Evolutionary conservation across 768 basidiomycete species (phyloP).

Genomic region (Rhodosporidiobolus odoratus): DNA sequence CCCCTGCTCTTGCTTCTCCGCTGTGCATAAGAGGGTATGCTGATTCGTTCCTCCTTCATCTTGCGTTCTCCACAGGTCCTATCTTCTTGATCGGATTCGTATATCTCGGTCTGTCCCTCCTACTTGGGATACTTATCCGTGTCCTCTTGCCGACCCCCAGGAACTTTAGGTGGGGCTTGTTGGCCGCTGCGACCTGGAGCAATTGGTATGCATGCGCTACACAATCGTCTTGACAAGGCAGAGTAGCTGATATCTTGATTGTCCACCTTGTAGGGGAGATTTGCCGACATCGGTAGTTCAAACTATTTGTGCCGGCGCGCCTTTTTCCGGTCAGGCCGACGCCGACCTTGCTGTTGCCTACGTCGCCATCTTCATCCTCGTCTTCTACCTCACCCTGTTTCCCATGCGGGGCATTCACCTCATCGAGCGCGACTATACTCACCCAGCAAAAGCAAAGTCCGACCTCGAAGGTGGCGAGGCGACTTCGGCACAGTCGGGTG

Average conservation of each 20-base stretch:
- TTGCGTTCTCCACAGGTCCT: conserved; percentile 48
- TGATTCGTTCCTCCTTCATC: not conserved
- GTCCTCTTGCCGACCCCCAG: conserved; percentile 60
- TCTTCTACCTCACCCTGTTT: conserved; percentile 10
- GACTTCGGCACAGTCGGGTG: not conserved
- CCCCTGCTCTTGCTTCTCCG: not conserved
- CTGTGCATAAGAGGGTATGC: too few species aligned
- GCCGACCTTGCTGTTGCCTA: conserved; percentile 53
- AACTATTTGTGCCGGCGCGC: conserved; percentile 1
- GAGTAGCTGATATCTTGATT: too few species aligned
- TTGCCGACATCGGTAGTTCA: not conserved
- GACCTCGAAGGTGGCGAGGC: conserved; percentile 37
- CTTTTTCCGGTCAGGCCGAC: conserved; percentile 50
- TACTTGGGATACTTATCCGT: conserved; percentile 8
- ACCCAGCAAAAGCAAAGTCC: conserved; percentile 44
- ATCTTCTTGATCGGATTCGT: conserved; percentile 45
- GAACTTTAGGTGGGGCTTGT: conserved; percentile 64
- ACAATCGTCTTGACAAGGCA: too few species aligned
- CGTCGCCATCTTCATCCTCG: conserved; percentile 16
- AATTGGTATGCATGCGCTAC: too few species aligned
- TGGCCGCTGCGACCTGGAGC: conserved; percentile 64
- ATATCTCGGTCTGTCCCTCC: not conserved
- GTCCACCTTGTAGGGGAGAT: not conserved
- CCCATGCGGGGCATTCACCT: conserved; percentile 2
- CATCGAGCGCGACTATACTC: conserved; percentile 56